Base-by-base conservation (phyloP, 768 basidiomycete species). In the Pleurotus salmoneostramineus region DNA sequence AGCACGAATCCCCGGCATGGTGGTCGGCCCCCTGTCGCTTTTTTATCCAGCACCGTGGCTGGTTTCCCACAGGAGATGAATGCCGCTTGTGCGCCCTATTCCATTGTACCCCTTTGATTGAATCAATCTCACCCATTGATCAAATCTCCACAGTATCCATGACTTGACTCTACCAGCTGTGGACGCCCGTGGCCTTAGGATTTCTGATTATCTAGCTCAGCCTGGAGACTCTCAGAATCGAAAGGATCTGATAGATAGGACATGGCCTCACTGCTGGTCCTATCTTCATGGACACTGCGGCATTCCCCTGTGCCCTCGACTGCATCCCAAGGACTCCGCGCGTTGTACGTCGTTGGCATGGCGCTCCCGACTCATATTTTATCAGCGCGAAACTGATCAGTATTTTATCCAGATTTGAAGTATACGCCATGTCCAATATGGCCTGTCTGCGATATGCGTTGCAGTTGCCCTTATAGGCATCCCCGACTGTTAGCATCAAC, bases 1-100 rank as follows among this genome's bases (percentile, higher is more conserved):
- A 27, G 21, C 21, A 42, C 40, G 58, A 62, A 31, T 62, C 58
- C 14, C 64, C 64, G 47, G 59, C 62, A 33, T 72, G 71, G 65
- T 72, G 71, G 56, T 78, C 71, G 27, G 64, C 69, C 7, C 71
- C 75, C 5, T 80, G 76, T 62, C 70, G 71, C 51, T 73, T 76
- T 60, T 77, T 75, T 63, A 61, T 72, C 50, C 73, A 74, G 54
- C 74, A 75, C 62, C 65, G 69, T 17, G 76, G 75, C 0, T 72
- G 71, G 72, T 80, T 77, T 62, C 77, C 74, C 3, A 63, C 71
- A 11, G 78, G 75, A 12, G 69, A 72, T 36, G 61, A 68, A 5
- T 80, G 76, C 60, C 71, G 64, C 58, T 77, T 78, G 80, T 79
- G 64, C 63, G 76, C 64, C 33, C 4, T 54, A 54, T 35, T 46